Evolutionary conservation across 129 eudicot species (phyloP).

Genomic region (Ambrosia artemisiifolia): DNA sequence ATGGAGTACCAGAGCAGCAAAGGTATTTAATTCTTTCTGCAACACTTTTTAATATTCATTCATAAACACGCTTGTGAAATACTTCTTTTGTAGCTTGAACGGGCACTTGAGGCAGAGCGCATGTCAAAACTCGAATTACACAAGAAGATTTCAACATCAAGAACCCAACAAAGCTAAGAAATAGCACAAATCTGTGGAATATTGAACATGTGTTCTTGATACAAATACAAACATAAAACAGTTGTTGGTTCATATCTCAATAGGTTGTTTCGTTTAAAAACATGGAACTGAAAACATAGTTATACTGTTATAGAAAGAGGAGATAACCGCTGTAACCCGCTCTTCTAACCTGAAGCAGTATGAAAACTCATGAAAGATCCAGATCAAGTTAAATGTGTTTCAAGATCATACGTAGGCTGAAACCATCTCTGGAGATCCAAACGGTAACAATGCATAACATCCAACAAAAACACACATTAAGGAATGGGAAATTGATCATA

Average conservation of each 20-base stretch:
- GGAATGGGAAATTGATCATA: too few species aligned
- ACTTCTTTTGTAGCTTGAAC: slow-evolving; percentile 58
- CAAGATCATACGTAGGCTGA: too few species aligned
- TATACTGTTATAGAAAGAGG: slow-evolving; percentile 30
- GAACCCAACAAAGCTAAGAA: slow-evolving; percentile 20
- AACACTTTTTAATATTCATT: not conserved
- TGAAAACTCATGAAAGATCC: too few species aligned
- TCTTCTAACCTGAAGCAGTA: too few species aligned
- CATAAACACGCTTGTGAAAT: not conserved
- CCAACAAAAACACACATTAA: too few species aligned
- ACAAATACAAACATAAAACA: slow-evolving; percentile 15
- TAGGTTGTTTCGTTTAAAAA: slow-evolving; percentile 66
- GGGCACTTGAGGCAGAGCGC: slow-evolving; percentile 78
- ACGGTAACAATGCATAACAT: too few species aligned
- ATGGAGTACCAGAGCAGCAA: slow-evolving; percentile 98
- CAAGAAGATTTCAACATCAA: slow-evolving; percentile 53
- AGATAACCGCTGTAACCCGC: too few species aligned
- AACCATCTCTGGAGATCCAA: too few species aligned
- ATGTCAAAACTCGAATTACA: slow-evolving; percentile 75
- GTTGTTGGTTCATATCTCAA: slow-evolving; percentile 27
- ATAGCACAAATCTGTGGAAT: not conserved
- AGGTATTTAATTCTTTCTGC: slow-evolving; percentile 44
- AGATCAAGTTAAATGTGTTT: too few species aligned
- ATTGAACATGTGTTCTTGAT: slow-evolving; percentile 7
- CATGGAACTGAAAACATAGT: slow-evolving; percentile 71